phyloP scores from a whole-genome alignment of 192 early-diverging fungal genomes.

The Phlyctochytrium arcticum region DNA sequence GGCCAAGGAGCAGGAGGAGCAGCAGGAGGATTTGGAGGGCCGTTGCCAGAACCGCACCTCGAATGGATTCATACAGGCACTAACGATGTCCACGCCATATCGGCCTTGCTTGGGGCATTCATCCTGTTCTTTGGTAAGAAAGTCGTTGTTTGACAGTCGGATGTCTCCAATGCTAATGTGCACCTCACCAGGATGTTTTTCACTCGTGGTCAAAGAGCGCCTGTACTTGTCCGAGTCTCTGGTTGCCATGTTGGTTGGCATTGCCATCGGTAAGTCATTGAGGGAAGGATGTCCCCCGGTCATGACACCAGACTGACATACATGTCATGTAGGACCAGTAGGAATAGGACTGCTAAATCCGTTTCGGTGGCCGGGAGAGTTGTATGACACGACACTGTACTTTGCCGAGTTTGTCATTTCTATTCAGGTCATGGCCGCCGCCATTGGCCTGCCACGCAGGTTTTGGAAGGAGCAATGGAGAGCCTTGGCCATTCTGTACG shows the following conservation, averaged over 20 bases:
- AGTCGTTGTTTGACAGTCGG: background rate
- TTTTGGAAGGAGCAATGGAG: slow-evolving; percentile 55
- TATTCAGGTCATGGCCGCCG: slow-evolving; percentile 86
- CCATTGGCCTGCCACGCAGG: slow-evolving; percentile 54
- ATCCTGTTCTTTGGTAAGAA: slow-evolving; percentile 30
- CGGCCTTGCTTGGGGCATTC: slow-evolving; percentile 29
- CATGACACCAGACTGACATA: background rate
- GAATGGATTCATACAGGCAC: background rate
- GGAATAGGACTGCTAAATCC: slow-evolving; percentile 72
- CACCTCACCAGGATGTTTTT: slow-evolving; percentile 25
- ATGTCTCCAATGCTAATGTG: background rate
- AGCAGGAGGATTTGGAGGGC: no score
- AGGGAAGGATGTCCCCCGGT: background rate
- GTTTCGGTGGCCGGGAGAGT: slow-evolving; percentile 40
- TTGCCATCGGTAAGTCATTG: slow-evolving; percentile 72
- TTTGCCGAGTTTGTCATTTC: slow-evolving; percentile 76
- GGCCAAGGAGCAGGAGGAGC: no score
- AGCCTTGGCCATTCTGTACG: slow-evolving; percentile 63
- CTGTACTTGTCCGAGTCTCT: slow-evolving; percentile 48
- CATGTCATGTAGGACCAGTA: slow-evolving; percentile 38
- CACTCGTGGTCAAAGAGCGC: slow-evolving; percentile 39
- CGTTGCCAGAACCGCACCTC: background rate
- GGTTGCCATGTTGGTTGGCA: slow-evolving; percentile 78
- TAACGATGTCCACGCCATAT: slow-evolving; percentile 16
- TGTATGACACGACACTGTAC: slow-evolving; percentile 52